Percentiles rank a stretch among this genome's conserved stretches.
These are phyloP conservation scores for Thermoascus crustaceus DNA, from an alignment of 2,329 filamentous ascomycete species.

Conservation along the genomic window DNA sequence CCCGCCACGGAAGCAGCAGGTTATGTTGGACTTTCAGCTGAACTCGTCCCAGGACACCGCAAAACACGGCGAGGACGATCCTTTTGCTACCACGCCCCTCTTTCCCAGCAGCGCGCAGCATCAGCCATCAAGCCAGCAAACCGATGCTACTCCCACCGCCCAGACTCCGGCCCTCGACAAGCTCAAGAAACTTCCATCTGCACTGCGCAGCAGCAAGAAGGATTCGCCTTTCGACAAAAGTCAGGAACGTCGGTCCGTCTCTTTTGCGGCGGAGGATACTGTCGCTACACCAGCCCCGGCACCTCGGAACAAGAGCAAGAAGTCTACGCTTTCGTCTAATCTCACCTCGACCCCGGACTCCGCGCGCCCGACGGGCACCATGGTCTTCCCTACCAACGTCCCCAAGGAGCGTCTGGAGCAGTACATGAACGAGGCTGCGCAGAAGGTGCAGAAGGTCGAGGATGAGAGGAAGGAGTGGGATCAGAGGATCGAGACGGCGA, in stretches of 20 bases:
- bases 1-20: conserved; percentile 13
- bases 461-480: conserved; percentile 5
- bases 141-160: conserved; percentile 7
- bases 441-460: conserved; percentile 7
- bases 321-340: too few species aligned
- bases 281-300: conserved; percentile 7
- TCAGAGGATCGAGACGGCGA: conserved; percentile 8
- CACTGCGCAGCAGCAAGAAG: conserved; percentile 21
- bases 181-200: conserved; percentile 15
- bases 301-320: too few species aligned
- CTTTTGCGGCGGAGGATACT: conserved; percentile 16
- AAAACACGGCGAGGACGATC: too few species aligned
- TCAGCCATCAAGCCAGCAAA: conserved; percentile 5
- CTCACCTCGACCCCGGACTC: neutral
- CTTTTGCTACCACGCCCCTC: conserved; percentile 3
- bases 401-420: conserved; percentile 7
- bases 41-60: conserved; percentile 6
- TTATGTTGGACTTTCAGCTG: conserved; percentile 6
- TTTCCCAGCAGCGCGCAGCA: conserved; percentile 8
- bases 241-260: conserved; percentile 17
- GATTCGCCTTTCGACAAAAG: conserved; percentile 11
- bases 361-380: neutral
- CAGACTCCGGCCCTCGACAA: conserved; percentile 11
- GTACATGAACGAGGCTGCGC: conserved; percentile 8
- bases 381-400: conserved; percentile 12